Evolutionary conservation across 306 rosid genomes (phyloP).

Genomic region (Cotoneaster glaucophyllus): DNA sequence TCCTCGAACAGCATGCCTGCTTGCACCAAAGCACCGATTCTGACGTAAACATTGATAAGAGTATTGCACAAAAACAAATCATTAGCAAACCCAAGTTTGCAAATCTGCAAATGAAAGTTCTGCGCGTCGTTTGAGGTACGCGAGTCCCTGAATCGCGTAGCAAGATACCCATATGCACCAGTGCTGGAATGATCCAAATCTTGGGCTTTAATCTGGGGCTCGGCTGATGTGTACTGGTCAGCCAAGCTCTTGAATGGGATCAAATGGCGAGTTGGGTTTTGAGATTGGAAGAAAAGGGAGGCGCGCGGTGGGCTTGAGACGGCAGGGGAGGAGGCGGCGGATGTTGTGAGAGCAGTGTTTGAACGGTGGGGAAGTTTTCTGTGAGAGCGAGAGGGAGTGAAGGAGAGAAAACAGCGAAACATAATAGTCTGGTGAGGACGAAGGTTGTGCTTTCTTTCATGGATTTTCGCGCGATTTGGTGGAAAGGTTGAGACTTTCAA

Average conservation of each 20-base stretch:
- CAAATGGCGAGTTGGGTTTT: conserved; percentile 3
- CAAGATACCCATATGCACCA: conserved; percentile 30
- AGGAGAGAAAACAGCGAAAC: conserved; percentile 17
- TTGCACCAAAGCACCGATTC: conserved; percentile 34
- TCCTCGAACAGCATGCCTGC: conserved; percentile 62
- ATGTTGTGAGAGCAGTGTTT: conserved; percentile 8
- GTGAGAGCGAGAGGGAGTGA: neutral
- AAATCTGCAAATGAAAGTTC: conserved; percentile 55
- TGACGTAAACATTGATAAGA: conserved; percentile 56
- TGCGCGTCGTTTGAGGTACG: conserved; percentile 42
- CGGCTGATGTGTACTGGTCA: conserved; percentile 27
- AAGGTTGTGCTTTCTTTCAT: neutral
- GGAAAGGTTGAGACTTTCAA: neutral
- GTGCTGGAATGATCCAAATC: neutral
- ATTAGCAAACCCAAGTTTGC: conserved; percentile 46
- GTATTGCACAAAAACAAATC: conserved; percentile 67
- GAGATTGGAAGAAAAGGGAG: conserved; percentile 20
- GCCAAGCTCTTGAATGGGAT: conserved; percentile 20
- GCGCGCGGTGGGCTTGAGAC: conserved; percentile 8
- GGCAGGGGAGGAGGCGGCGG: conserved; percentile 3
- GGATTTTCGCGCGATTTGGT: neutral
- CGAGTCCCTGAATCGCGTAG: conserved; percentile 36
- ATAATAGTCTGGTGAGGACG: conserved; percentile 14
- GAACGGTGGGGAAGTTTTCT: neutral
- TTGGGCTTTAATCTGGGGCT: conserved; percentile 6